Conservation (phyloP, 805 yeast species). For the Wickerhamomyces canadensis region DNA sequence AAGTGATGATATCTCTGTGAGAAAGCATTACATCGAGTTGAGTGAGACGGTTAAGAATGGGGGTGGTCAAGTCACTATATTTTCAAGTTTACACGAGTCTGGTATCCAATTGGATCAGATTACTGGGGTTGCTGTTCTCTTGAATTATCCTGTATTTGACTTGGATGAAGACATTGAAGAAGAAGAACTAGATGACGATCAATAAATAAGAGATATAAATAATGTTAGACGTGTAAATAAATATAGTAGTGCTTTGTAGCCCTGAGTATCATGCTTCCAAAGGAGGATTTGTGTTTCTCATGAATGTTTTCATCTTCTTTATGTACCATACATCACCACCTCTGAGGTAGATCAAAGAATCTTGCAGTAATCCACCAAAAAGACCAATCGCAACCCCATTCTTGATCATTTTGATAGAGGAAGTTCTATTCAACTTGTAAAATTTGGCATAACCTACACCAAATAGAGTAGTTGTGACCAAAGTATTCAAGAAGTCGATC, state of each 20-base stretch:
- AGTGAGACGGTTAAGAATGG: constrained; percentile 59
- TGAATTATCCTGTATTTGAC: constrained; percentile 79
- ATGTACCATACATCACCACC: constrained; percentile 66
- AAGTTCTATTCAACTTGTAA: constrained; percentile 35
- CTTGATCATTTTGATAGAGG: constrained; percentile 35
- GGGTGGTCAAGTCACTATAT: constrained; percentile 76
- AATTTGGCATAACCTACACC: constrained; percentile 48
- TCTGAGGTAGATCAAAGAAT: constrained; percentile 46
- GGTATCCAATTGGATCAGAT: constrained; percentile 87
- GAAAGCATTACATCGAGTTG: constrained; percentile 65
- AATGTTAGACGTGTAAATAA: neutral
- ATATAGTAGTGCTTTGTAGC: too few relatives aligned
- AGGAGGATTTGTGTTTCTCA: neutral
- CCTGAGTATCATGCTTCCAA: neutral
- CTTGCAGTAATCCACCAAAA: constrained; percentile 61
- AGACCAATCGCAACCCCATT: constrained; percentile 58
- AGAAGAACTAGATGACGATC: constrained; percentile 16
- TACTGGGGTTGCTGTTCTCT: constrained; percentile 86
- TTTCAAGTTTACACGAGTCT: constrained; percentile 80
- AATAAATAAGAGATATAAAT: neutral
- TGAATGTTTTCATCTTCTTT: constrained; percentile 1
- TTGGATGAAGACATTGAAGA: constrained; percentile 57
- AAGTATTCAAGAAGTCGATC: constrained; percentile 58
- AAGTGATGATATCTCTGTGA: constrained; percentile 60
- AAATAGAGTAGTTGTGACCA: constrained; percentile 46